A percentile compares a stretch with the other conserved stretches of the same genome.
phyloP scores from a whole-genome alignment of 345 rosid genomes.

The Camelina hispida region DNA sequence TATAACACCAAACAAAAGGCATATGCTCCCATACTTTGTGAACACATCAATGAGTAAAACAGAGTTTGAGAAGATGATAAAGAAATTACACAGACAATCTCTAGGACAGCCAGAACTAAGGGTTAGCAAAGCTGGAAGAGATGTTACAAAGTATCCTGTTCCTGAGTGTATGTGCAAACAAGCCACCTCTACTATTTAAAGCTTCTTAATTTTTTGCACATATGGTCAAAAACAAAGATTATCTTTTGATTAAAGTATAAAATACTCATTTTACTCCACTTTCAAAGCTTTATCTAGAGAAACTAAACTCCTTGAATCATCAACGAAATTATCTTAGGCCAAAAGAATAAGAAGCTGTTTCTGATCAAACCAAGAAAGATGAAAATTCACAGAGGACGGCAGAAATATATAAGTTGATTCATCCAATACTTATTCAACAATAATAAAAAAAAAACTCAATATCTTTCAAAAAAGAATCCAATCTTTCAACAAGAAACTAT shows the following conservation, averaged over 20 bases:
- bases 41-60: slow-evolving; percentile 67
- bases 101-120: slow-evolving; percentile 87
- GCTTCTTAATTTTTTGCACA: slow-evolving; percentile 3
- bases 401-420: slow-evolving; percentile 22
- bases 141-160: slow-evolving; percentile 85
- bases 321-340: background rate
- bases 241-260: background rate
- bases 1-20: slow-evolving; percentile 90
- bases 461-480: slow-evolving; percentile 16
- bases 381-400: background rate
- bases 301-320: slow-evolving; percentile 21
- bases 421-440: slow-evolving; percentile 23
- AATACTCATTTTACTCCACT: slow-evolving; percentile 1
- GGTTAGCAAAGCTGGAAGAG: slow-evolving; percentile 73
- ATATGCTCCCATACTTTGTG: slow-evolving; percentile 85
- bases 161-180: slow-evolving; percentile 88
- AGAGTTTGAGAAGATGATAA: slow-evolving; percentile 71
- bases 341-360: background rate
- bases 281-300: slow-evolving; percentile 1
- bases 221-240: background rate
- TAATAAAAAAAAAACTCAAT: background rate
- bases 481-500: slow-evolving; percentile 27
- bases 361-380: background rate
- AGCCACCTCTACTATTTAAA: slow-evolving; percentile 26
- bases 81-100: slow-evolving; percentile 71